Evolutionary conservation across 352 stramenopile genomes (phyloP), one percentile per base, ranked within the genome.

Genomic region (Peronospora farinosa): DNA sequence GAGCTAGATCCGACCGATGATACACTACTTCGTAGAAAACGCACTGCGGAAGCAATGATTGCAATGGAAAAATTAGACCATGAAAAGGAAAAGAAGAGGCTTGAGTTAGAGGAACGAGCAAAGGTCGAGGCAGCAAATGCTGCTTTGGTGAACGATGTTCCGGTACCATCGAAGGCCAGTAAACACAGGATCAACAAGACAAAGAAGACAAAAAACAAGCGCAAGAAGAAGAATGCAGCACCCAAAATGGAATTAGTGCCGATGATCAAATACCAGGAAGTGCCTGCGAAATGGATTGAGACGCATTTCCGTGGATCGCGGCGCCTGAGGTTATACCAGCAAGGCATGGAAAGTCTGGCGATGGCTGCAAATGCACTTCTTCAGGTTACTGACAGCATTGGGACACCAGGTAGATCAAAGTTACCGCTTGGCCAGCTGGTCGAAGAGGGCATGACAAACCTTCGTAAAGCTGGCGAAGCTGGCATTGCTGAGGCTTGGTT

Each of bases 401-500:
- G 53, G 7, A 61, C 40, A 5, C 42, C 57, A 28, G 47, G 46
- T 7, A 54, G 40, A 15, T 53, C 61, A 13, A 54, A 41, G 1
- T 32, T 63, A 16, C 56, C 50, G 2, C 21, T 60, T 3, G 41
- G 49, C 15, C 8, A 52, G n/a, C 11, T 66, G 7, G 54, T 69
- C 4, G 17, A 50, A 30, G 37, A 63, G 28, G 57, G 43, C 0
- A 55, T 74, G n/a, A 6, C 23, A 10, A 53, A 61, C 28, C 51
- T 74, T 9, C 47, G 51, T 35, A 53, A 55, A 25, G 58, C 65
- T 32, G 61, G 61, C 3, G 51, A 74, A 58, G 50, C 51, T 44
- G 65, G 65, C 9, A 54, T 74, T 11, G 57, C 65, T 6, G 65
- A 68, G 27, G 65, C 53, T 6, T 74, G 65, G 65, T 74, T 69